Evolutionary conservation across 257 asterid species (phyloP).

Genomic region (Mentha longifolia): DNA sequence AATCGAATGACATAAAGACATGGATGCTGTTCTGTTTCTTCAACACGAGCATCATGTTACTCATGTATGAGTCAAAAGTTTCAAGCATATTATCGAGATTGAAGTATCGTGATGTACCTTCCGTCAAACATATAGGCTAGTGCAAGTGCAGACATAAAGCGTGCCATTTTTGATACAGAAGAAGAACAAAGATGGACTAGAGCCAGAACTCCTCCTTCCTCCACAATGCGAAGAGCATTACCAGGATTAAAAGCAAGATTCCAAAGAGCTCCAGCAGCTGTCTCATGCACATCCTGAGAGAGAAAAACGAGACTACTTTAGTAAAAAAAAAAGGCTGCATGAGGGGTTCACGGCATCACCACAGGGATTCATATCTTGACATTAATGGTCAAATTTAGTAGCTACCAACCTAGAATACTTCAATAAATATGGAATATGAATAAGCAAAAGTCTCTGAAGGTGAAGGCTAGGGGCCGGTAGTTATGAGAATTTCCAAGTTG

Average conservation of each 20-base stretch:
- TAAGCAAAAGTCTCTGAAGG: constrained; percentile 3
- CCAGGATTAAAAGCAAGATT: constrained; percentile 93
- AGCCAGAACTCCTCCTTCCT: constrained; percentile 89
- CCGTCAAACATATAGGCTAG: constrained; percentile 91
- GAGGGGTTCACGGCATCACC: not conserved
- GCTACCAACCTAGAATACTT: constrained; percentile 15
- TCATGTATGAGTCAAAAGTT: not conserved
- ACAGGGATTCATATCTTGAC: not conserved
- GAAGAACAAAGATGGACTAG: constrained; percentile 77
- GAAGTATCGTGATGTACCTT: constrained; percentile 53
- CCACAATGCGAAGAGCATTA: constrained; percentile 87
- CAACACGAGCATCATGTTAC: no score
- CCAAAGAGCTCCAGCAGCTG: constrained; percentile 99
- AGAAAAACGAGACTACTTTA: constrained; percentile 15
- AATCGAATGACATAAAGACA: not conserved
- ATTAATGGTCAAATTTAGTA: not conserved
- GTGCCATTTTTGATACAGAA: constrained; percentile 89
- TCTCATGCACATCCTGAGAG: constrained; percentile 93
- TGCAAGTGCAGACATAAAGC: constrained; percentile 93
- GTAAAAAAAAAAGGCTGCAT: constrained; percentile 6
- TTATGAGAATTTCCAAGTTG: constrained; percentile 8
- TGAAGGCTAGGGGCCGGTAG: constrained; percentile 15
- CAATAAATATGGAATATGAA: not conserved
- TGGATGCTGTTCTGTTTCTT: not conserved
- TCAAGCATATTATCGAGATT: no score